A percentile compares a stretch with the other conserved stretches of the same genome.
These are phyloP conservation scores for Colletotrichum acutatum DNA, from an alignment of 2,329 filamentous ascomycete genomes.

Conservation along the genomic window DNA sequence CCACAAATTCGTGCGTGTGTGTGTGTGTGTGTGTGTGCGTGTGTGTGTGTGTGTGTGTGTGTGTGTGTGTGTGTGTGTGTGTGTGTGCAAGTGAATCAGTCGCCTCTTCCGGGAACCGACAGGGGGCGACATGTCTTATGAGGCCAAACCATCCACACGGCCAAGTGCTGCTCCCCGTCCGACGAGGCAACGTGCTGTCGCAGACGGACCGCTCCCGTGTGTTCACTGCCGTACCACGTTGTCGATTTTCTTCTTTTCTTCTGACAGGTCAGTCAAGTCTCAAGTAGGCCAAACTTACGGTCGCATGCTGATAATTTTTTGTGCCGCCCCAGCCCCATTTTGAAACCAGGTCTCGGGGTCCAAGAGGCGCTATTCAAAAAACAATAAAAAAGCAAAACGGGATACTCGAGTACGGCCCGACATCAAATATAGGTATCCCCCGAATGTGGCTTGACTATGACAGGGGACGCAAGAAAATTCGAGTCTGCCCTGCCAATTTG, in stretches of 20 bases:
- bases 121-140: not conserved
- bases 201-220: conserved; percentile 25
- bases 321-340: conserved; percentile 24
- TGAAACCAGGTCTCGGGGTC: conserved; percentile 13
- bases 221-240: conserved; percentile 23
- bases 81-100: not conserved
- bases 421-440: conserved; percentile 4
- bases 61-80: not conserved
- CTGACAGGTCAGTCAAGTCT: conserved; percentile 20
- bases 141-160: not conserved
- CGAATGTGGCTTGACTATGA: not conserved
- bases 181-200: conserved; percentile 14
- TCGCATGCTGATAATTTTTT: not conserved
- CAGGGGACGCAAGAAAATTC: not conserved
- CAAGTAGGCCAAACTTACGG: not conserved
- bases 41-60: not conserved
- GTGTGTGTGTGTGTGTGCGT: not conserved
- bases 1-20: not conserved
- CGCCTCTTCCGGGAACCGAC: not conserved
- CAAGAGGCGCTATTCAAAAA: not conserved
- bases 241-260: not conserved
- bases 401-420: conserved; percentile 9
- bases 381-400: too few relatives aligned
- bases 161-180: conserved; percentile 13
- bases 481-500: not conserved